Conservation (phyloP, 2,329 filamentous ascomycete genomes). For the Fusarium kyushuense region DNA sequence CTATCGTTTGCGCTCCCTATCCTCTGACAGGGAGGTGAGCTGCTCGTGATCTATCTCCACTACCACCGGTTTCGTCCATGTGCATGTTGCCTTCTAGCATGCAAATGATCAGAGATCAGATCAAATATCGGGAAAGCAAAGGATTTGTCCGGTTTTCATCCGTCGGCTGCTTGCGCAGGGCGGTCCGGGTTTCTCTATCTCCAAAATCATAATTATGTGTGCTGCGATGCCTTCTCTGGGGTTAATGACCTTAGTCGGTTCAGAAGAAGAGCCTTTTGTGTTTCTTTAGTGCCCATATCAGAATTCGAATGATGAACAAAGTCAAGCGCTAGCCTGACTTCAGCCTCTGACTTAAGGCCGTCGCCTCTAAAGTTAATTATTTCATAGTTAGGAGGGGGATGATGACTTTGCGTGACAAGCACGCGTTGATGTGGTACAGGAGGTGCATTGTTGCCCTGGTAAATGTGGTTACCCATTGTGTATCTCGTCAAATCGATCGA, state of each 20-base stretch:
- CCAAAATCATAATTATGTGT: slow-evolving; percentile 20
- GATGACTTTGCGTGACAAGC: slow-evolving; percentile 18
- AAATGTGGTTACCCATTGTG: slow-evolving; percentile 31
- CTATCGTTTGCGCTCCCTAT: slow-evolving; percentile 18
- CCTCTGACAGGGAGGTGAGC: slow-evolving; percentile 6
- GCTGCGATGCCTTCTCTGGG: slow-evolving; percentile 11
- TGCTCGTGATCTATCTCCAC: slow-evolving; percentile 4
- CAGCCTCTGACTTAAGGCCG: slow-evolving; percentile 70
- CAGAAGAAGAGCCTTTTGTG: slow-evolving; percentile 41
- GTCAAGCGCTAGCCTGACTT: slow-evolving; percentile 73
- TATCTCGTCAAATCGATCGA: slow-evolving; percentile 24
- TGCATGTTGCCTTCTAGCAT: slow-evolving; percentile 22
- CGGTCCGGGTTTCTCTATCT: slow-evolving; percentile 21
- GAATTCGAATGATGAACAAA: slow-evolving; percentile 61
- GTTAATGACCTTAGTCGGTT: slow-evolving; percentile 36
- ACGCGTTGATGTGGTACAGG: slow-evolving; percentile 14
- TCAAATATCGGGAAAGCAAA: slow-evolving; percentile 22
- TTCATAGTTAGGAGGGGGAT: slow-evolving; percentile 8
- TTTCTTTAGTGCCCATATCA: slow-evolving; percentile 37
- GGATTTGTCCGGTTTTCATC: slow-evolving; percentile 7
- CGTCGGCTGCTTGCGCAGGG: slow-evolving; percentile 24
- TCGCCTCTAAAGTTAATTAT: slow-evolving; percentile 26
- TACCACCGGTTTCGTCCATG: not conserved
- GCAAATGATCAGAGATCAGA: slow-evolving; percentile 20
- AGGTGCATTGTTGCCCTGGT: slow-evolving; percentile 8